Conservation (phyloP, 352 stramenopile species). For the Pythium rishiriense region DNA sequence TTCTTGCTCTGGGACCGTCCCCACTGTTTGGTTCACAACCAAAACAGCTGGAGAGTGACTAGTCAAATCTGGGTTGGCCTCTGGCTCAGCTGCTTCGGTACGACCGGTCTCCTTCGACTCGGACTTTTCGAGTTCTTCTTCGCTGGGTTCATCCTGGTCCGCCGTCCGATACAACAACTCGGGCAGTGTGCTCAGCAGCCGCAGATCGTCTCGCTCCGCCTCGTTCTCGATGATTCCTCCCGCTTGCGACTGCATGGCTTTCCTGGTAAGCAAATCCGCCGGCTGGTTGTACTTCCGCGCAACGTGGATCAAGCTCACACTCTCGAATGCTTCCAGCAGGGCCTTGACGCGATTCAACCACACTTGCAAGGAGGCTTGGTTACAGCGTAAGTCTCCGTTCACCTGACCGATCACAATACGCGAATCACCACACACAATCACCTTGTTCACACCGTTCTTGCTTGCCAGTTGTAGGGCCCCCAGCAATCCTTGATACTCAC, state of each 20-base stretch:
- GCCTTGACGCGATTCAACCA: background rate
- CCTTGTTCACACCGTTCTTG: background rate
- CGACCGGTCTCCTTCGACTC: too few relatives aligned
- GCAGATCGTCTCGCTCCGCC: slow-evolving; percentile 1
- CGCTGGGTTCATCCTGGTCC: too few relatives aligned
- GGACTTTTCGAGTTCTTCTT: too few relatives aligned
- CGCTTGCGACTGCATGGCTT: background rate
- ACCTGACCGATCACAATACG: slow-evolving; percentile 13
- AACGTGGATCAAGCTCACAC: slow-evolving; percentile 6
- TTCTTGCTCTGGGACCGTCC: too few relatives aligned
- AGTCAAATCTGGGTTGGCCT: too few relatives aligned
- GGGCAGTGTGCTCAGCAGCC: slow-evolving; percentile 5
- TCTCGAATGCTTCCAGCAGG: background rate
- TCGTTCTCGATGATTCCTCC: background rate
- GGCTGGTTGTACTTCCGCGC: background rate
- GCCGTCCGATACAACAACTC: background rate
- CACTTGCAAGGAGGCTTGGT: slow-evolving; percentile 3
- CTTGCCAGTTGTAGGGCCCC: background rate
- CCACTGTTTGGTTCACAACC: too few relatives aligned
- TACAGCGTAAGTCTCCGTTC: slow-evolving; percentile 2
- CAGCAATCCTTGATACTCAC: slow-evolving; percentile 10
- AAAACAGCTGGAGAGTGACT: too few relatives aligned
- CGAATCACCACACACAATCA: slow-evolving; percentile 8
- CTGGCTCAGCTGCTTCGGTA: too few relatives aligned
- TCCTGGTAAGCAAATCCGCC: background rate